Percentiles rank a stretch among this genome's conserved stretches.
phyloP scores from a whole-genome alignment of 805 yeast species.

The Torulaspora franciscae region DNA sequence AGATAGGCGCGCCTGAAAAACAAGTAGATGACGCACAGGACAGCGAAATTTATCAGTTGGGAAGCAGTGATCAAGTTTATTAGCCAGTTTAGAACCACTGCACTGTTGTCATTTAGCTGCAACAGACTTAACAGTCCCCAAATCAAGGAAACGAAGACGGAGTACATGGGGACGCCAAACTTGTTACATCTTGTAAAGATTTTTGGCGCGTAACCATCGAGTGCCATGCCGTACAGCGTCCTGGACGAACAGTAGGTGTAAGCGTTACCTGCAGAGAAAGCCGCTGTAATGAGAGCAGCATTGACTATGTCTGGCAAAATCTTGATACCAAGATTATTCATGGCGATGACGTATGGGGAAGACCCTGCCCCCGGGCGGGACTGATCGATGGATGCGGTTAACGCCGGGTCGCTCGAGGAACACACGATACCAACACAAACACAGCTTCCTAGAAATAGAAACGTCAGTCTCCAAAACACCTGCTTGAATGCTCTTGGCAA shows the following conservation, averaged over 20 bases:
- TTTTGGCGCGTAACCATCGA: conserved; percentile 68
- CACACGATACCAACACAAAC: conserved; percentile 74
- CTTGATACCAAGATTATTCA: conserved; percentile 61
- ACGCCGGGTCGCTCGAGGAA: conserved; percentile 59
- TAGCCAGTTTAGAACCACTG: conserved; percentile 65
- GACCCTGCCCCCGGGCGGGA: conserved; percentile 73
- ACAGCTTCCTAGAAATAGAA: conserved; percentile 69
- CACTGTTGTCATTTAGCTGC: conserved; percentile 55
- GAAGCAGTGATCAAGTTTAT: conserved; percentile 67
- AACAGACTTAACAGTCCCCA: conserved; percentile 64
- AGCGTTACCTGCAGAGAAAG: conserved; percentile 81
- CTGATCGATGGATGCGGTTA: conserved; percentile 52
- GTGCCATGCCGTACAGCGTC: conserved; percentile 63
- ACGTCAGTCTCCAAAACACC: conserved; percentile 61
- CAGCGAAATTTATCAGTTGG: conserved; percentile 56
- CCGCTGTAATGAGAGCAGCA: conserved; percentile 66
- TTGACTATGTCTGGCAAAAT: conserved; percentile 75
- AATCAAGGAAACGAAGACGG: conserved; percentile 47
- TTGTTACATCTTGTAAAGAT: conserved; percentile 57
- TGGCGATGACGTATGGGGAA: conserved; percentile 80
- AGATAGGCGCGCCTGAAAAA: conserved; percentile 57
- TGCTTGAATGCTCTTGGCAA: conserved; percentile 77
- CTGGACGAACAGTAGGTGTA: conserved; percentile 69
- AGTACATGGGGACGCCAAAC: conserved; percentile 64
- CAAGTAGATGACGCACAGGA: conserved; percentile 53